A percentile compares a stretch with the other conserved stretches of the same genome.
Evolutionary conservation across 305 asterid species (phyloP).

Genomic region (Ajuga reptans): DNA sequence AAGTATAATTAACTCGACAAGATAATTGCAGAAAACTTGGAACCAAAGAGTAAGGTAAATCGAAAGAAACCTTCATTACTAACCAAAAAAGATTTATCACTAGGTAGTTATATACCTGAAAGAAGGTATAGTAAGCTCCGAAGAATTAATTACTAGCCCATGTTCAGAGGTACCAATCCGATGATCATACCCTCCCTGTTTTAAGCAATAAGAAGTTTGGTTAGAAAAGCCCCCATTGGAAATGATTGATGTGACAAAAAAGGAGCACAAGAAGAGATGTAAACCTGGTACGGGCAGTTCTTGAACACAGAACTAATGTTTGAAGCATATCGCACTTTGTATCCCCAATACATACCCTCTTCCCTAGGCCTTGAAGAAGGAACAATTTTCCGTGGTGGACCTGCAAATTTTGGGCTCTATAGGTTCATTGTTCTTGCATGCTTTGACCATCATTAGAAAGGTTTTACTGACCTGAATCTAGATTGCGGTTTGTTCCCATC

Average conservation of each 20-base stretch:
- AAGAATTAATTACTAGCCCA: constrained; percentile 53
- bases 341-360: constrained; percentile 94
- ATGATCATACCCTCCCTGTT: constrained; percentile 86
- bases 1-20: not conserved
- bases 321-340: constrained; percentile 75
- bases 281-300: constrained; percentile 72
- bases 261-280: not conserved
- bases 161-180: constrained; percentile 91
- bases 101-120: constrained; percentile 39
- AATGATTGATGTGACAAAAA: not conserved
- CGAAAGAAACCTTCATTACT: not conserved
- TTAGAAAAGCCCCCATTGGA: not conserved
- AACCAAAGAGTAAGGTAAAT: no score
- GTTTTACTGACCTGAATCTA: constrained; percentile 51
- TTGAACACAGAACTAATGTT: constrained; percentile 71
- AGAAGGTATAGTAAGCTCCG: constrained; percentile 64
- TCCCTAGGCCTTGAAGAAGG: constrained; percentile 73
- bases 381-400: constrained; percentile 55
- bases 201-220: not conserved
- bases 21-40: not conserved
- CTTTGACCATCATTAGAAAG: not conserved
- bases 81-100: not conserved
- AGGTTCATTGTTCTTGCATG: not conserved
- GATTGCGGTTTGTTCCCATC: constrained; percentile 69
- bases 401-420: constrained; percentile 34